Conservation (phyloP, 805 yeast genomes). For the Candida pini region DNA sequence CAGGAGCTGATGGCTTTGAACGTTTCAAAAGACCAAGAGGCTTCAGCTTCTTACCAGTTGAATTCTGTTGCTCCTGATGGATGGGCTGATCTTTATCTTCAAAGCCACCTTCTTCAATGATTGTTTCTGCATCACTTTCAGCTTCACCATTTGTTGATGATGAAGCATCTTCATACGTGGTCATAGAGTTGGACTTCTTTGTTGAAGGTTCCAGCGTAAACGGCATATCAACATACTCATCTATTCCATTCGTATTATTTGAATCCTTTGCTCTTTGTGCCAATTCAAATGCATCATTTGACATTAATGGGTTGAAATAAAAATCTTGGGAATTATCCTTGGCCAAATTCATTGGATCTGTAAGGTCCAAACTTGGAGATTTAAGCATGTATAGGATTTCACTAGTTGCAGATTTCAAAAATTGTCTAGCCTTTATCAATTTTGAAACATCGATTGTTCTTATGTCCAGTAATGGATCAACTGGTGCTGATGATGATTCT, state of each 20-base stretch:
- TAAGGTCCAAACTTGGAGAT: constrained; percentile 28
- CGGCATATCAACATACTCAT: constrained; percentile 20
- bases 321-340: constrained; percentile 15
- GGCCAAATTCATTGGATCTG: constrained; percentile 21
- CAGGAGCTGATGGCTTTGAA: background rate
- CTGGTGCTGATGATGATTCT: constrained; percentile 2
- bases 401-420: constrained; percentile 30
- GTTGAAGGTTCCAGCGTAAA: constrained; percentile 21
- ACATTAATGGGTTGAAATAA: constrained; percentile 7
- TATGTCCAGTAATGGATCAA: constrained; percentile 11
- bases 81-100: too few relatives aligned
- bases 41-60: constrained; percentile 4
- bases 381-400: constrained; percentile 32
- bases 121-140: constrained; percentile 20
- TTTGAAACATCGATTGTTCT: constrained; percentile 23
- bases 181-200: constrained; percentile 2
- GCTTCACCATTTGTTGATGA: constrained; percentile 3
- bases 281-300: background rate
- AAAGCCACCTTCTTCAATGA: constrained; percentile 12
- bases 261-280: constrained; percentile 1
- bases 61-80: constrained; percentile 7
- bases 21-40: constrained; percentile 4
- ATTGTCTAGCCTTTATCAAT: constrained; percentile 28
- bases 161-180: background rate
- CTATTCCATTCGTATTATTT: constrained; percentile 4